These are phyloP conservation scores for Podila minutissima DNA, from an alignment of 192 early-diverging fungal genomes.

Conservation along the genomic window DNA sequence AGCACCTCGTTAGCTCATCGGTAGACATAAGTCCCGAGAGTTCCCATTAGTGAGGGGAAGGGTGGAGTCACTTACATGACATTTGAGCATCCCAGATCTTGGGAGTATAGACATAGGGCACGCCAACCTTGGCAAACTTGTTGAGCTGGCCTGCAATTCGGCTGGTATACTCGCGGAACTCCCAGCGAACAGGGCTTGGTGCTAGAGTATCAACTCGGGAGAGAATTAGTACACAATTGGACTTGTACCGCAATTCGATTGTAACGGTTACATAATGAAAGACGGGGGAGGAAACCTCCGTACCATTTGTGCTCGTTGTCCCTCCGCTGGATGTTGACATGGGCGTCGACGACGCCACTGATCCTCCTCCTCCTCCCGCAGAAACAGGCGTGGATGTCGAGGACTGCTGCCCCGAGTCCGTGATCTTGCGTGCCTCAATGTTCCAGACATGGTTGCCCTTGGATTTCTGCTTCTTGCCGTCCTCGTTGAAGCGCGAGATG, in stretches of 20 bases:
- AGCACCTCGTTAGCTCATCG: too few species aligned
- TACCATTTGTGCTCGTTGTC: too few species aligned
- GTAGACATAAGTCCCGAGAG: too few species aligned
- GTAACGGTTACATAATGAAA: too few species aligned
- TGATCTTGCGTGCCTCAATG: conserved; percentile 80
- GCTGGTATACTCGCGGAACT: conserved; percentile 77
- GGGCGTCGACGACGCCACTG: too few species aligned
- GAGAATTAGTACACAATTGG: not conserved
- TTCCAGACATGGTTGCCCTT: conserved; percentile 87
- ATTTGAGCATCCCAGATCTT: conserved; percentile 83
- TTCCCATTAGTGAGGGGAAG: too few species aligned
- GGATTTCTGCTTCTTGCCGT: conserved; percentile 82
- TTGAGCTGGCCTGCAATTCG: conserved; percentile 71
- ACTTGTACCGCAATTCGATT: too few species aligned
- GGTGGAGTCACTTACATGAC: conserved; percentile 39
- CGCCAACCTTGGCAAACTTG: conserved; percentile 69
- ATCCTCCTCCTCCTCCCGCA: not conserved
- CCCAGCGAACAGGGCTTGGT: conserved; percentile 59
- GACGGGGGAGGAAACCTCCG: too few species aligned
- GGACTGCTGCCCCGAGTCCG: conserved; percentile 15
- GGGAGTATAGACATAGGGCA: conserved; percentile 73
- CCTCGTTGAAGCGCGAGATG: conserved; percentile 84
- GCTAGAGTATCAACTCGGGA: not conserved
- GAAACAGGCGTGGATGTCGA: not conserved
- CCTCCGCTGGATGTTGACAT: too few species aligned